These are phyloP conservation scores for Fraxinus floribunda DNA, from an alignment of 305 asterid genomes.

Conservation along the genomic window DNA sequence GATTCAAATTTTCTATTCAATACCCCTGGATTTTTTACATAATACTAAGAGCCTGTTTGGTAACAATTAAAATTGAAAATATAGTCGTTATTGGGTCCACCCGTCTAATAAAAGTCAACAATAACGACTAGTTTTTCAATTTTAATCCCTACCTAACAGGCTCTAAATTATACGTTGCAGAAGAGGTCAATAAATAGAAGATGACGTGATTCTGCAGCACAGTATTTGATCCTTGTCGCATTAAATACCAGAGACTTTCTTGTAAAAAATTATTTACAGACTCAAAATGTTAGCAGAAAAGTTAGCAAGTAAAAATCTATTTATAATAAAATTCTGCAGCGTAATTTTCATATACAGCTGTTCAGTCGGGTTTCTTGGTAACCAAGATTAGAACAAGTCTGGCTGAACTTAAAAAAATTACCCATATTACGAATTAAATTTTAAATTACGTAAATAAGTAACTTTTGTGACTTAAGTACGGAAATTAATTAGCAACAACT, in stretches of 20 bases:
- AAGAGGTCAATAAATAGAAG: conserved; percentile 11
- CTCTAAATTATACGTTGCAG: background rate
- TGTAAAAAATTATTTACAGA: conserved; percentile 6
- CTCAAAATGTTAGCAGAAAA: background rate
- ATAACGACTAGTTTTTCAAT: no score
- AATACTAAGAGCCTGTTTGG: no score
- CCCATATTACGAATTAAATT: background rate
- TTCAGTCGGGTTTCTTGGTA: background rate
- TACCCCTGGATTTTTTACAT: conserved; percentile 15
- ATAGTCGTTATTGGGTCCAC: no score
- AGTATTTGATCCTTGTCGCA: conserved; percentile 8
- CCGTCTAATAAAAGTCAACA: no score
- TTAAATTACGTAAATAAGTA: background rate
- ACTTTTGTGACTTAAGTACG: background rate
- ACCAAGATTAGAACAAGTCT: background rate
- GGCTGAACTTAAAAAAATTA: background rate
- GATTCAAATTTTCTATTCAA: conserved; percentile 60
- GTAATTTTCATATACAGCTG: conserved; percentile 21
- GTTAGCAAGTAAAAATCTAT: background rate
- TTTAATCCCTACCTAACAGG: no score
- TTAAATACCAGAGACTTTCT: background rate
- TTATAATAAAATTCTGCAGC: conserved; percentile 11
- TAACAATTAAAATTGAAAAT: no score
- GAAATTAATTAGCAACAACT: background rate
- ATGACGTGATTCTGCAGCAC: conserved; percentile 14